Base-by-base conservation (phyloP, 768 basidiomycete species). In the Termitomyces sp. region DNA sequence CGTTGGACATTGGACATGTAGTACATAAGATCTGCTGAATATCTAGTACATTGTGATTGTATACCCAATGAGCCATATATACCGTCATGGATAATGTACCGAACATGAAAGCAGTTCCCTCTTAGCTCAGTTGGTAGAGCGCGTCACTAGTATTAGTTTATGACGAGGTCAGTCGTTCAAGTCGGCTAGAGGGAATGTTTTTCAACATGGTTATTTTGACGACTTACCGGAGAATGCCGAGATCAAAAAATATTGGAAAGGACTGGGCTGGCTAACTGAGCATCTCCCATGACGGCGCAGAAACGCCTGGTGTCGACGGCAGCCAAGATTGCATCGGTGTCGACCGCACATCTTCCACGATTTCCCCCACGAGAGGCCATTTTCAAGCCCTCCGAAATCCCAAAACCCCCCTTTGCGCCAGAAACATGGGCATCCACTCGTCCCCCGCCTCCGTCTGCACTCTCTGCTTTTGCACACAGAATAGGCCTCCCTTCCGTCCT, bases 401-500 rank as follows among this genome's bases (percentile, higher is more conserved):
- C 68, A 53, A 71, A 68, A 62, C 65, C 71, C 15, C 65, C 76
- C 10, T 89, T 90, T 71, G 78, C 84, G 59, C 76, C 85, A 35
- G 81, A 86, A 59, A 70, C 75, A 59, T 92, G 89, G 89, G 84
- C 84, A 10, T 67, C 80, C 5, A 68, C 87, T 26, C 89, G 91
- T 65, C 86, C 88, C 0, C 83, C 88, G 1, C 86, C 88, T 0
- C 75, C 81, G 0, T 79, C 89, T 6, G 84, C 90, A 5, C 78
- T 94, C 62, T 73, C 81, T 46, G 88, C 91, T 1, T 87, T 94
- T 62, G 78, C 86, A 1, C 85, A 92, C 62, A 79, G 91, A 60
- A 80, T 89, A 66, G 89, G 90, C 35, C 82, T 92, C 3, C 77
- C 78, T 0, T 75, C 79, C 1, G 73, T 86, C n/a, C 64, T 86